Evolutionary conservation across 2,329 filamentous ascomycete genomes (phyloP).

Genomic region (Aspergillus brunneoviolaceus): DNA sequence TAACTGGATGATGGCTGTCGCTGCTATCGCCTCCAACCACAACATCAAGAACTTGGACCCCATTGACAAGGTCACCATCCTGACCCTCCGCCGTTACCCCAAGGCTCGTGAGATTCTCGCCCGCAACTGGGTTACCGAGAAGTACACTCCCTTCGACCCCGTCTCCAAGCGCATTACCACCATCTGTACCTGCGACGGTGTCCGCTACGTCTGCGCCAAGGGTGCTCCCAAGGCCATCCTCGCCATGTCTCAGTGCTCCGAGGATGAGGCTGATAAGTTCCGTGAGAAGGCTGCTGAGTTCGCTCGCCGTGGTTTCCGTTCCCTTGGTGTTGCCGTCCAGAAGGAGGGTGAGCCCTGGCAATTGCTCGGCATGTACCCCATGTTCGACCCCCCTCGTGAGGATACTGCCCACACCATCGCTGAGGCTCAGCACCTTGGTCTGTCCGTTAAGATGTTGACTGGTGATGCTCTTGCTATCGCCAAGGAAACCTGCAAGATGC

Average conservation of each 20-base stretch:
- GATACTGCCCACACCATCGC: constrained; percentile 76
- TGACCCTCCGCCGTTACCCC: constrained; percentile 73
- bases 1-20: constrained; percentile 83
- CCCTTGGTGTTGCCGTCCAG: constrained; percentile 75
- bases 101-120: constrained; percentile 74
- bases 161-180: constrained; percentile 78
- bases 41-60: constrained; percentile 76
- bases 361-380: constrained; percentile 72
- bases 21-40: constrained; percentile 73
- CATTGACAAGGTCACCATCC: constrained; percentile 76
- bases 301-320: constrained; percentile 76
- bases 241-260: constrained; percentile 65
- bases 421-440: constrained; percentile 73
- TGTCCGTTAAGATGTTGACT: constrained; percentile 78
- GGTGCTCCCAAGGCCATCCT: constrained; percentile 75
- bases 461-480: constrained; percentile 77
- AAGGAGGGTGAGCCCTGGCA: constrained; percentile 74
- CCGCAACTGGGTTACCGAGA: constrained; percentile 73
- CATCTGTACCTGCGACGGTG: constrained; percentile 66
- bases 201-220: constrained; percentile 72
- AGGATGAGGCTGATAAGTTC: constrained; percentile 65
- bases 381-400: constrained; percentile 77
- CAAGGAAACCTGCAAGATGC: constrained; percentile 80
- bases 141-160: constrained; percentile 70
- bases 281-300: constrained; percentile 72